A percentile compares a stretch with the other conserved stretches of the same genome.
These are phyloP conservation scores for Odonthalia washingtoniensis DNA, from an alignment of 31 red algal genomes.

Conservation along the genomic window DNA sequence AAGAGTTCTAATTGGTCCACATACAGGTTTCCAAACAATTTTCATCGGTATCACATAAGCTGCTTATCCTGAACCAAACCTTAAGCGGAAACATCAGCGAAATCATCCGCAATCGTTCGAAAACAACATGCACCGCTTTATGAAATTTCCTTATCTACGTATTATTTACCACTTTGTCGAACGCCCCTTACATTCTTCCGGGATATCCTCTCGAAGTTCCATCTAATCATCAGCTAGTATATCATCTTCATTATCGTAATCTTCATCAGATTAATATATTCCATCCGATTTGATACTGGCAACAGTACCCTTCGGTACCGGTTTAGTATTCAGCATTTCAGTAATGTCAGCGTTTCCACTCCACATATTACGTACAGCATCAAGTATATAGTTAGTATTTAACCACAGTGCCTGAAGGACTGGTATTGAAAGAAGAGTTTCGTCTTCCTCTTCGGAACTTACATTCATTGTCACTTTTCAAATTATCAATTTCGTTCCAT, in stretches of 20 bases:
- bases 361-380: neutral
- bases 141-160: neutral
- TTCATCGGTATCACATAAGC: constrained; percentile 28
- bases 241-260: neutral
- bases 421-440: neutral
- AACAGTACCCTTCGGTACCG: neutral
- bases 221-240: neutral
- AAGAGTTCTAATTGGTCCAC: neutral
- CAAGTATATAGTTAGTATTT: neutral
- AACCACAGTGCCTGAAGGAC: neutral
- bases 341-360: neutral
- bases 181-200: neutral
- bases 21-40: neutral
- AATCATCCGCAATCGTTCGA: neutral
- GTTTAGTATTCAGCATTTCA: neutral
- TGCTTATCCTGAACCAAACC: neutral
- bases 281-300: neutral
- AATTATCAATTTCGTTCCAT: neutral
- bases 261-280: no score
- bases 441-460: neutral
- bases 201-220: neutral
- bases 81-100: neutral
- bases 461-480: neutral
- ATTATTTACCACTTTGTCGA: neutral
- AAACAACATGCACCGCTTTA: neutral